A percentile compares a stretch with the other conserved stretches of the same genome.
Conservation (phyloP, 1,284 basidiomycete species). For the Boletus semigastroideus region DNA sequence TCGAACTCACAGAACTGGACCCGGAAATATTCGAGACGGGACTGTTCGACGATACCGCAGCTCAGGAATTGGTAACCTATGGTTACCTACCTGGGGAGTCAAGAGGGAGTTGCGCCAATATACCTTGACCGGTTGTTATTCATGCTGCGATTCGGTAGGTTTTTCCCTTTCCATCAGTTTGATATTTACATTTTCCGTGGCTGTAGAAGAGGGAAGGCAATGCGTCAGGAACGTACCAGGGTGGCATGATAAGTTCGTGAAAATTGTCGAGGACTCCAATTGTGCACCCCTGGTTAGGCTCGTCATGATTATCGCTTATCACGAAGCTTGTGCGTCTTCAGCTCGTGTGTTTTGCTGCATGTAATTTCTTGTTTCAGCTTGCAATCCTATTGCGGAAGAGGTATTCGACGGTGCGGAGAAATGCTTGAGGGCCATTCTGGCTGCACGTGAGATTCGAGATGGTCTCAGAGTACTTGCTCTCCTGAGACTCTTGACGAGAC, state of each 20-base stretch:
- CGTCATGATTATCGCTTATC: conserved; percentile 23
- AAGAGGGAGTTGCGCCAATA: conserved; percentile 15
- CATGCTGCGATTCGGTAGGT: conserved; percentile 28
- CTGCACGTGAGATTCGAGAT: conserved; percentile 10
- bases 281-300: conserved; percentile 17
- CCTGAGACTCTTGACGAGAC: conserved; percentile 17
- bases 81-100: conserved; percentile 6
- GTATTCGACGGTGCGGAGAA: too few relatives aligned
- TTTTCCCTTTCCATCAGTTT: neutral
- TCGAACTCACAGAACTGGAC: conserved; percentile 3
- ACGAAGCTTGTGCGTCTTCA: conserved; percentile 22
- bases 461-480: conserved; percentile 23
- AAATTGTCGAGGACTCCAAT: conserved; percentile 7
- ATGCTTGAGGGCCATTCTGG: conserved; percentile 13
- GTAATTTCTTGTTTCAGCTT: conserved; percentile 4
- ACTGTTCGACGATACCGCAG: conserved; percentile 26
- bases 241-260: conserved; percentile 13
- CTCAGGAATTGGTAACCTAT: conserved; percentile 17
- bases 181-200: neutral
- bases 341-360: too few relatives aligned
- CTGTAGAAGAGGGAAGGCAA: conserved; percentile 26
- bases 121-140: conserved; percentile 28
- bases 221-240: conserved; percentile 10
- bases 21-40: conserved; percentile 24
- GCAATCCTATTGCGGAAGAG: too few relatives aligned